These are phyloP conservation scores for Orbilia quercus DNA, from an alignment of 2,329 filamentous ascomycete species.

Conservation along the genomic window DNA sequence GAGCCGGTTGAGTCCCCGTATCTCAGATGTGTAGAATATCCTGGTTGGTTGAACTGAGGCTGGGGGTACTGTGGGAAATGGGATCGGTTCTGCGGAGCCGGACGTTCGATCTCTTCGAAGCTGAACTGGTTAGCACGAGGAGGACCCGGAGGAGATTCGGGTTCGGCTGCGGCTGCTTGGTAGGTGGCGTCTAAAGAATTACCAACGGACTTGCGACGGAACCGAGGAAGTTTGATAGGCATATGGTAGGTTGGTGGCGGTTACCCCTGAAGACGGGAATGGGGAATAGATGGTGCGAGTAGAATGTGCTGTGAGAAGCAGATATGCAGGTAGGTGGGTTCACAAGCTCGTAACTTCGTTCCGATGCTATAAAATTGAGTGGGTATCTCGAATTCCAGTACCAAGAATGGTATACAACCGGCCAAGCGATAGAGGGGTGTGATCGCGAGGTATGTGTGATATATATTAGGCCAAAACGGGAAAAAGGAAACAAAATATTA, in stretches of 20 bases:
- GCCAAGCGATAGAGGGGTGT: conserved; percentile 20
- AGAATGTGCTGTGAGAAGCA: conserved; percentile 40
- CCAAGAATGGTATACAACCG: conserved; percentile 18
- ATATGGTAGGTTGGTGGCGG: conserved; percentile 56
- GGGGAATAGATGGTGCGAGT: conserved; percentile 38
- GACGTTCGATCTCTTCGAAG: conserved; percentile 58
- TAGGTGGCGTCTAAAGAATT: conserved; percentile 60
- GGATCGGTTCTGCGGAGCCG: conserved; percentile 55
- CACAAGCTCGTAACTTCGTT: conserved; percentile 46
- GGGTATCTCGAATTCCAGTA: conserved; percentile 36
- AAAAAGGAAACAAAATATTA: not conserved
- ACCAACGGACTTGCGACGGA: conserved; percentile 61
- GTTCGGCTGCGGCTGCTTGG: conserved; percentile 60
- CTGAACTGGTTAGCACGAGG: conserved; percentile 56
- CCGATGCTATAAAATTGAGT: conserved; percentile 34
- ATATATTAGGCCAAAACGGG: conserved; percentile 34
- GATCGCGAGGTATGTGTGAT: conserved; percentile 29
- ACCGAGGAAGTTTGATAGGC: conserved; percentile 61
- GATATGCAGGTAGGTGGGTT: conserved; percentile 3
- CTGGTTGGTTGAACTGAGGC: conserved; percentile 33
- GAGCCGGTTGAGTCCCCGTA: conserved; percentile 56
- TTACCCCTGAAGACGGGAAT: conserved; percentile 42
- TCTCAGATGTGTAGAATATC: conserved; percentile 52
- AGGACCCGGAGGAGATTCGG: conserved; percentile 57
- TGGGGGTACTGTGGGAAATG: conserved; percentile 56